phyloP scores from a whole-genome alignment of 768 basidiomycete genomes.

The Porpolomopsis calyptriformis region DNA sequence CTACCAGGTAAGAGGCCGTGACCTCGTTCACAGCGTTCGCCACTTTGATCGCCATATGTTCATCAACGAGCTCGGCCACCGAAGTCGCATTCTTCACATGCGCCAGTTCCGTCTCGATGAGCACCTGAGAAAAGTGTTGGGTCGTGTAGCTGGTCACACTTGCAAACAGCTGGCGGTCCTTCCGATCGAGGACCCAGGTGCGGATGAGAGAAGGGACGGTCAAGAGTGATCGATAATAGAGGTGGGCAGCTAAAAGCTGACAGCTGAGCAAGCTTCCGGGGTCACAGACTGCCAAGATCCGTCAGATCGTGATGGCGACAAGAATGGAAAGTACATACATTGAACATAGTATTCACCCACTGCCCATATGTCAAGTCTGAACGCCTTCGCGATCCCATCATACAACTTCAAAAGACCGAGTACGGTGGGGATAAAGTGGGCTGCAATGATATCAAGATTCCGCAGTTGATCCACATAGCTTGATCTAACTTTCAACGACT shows the following conservation, averaged over 20 bases:
- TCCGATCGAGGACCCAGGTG: conserved; percentile 76
- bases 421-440: conserved; percentile 60
- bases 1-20: conserved; percentile 72
- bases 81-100: conserved; percentile 50
- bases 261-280: conserved; percentile 39
- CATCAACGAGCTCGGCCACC: conserved; percentile 53
- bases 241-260: conserved; percentile 68
- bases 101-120: conserved; percentile 75
- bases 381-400: conserved; percentile 48
- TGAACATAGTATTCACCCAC: conserved; percentile 77
- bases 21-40: conserved; percentile 68
- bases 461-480: conserved; percentile 82
- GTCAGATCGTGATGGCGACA: background rate
- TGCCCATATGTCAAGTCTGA: conserved; percentile 79
- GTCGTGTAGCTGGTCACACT: conserved; percentile 73
- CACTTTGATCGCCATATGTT: conserved; percentile 74
- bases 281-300: conserved; percentile 43
- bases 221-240: conserved; percentile 80
- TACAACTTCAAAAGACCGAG: conserved; percentile 60
- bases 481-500: conserved; percentile 84
- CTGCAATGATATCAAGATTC: conserved; percentile 50
- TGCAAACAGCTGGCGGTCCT: conserved; percentile 78
- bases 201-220: conserved; percentile 80
- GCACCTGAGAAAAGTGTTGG: conserved; percentile 76
- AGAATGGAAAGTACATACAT: conserved; percentile 31